Conservation (phyloP, 495 filamentous ascomycete genomes). For the Cladorrhinum samala region DNA sequence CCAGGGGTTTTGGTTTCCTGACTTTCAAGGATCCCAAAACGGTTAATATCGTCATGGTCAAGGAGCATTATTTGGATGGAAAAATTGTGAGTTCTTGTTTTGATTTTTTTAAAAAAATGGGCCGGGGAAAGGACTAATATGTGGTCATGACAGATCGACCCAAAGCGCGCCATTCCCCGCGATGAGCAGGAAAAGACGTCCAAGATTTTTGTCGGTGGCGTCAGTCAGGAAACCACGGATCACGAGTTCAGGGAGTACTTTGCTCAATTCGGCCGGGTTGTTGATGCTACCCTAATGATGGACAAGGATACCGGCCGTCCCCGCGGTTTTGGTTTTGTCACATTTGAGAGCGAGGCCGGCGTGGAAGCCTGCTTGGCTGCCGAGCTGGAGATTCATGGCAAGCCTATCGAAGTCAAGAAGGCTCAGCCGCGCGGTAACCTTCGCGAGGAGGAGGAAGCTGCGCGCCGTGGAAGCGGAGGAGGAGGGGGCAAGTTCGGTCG, state of each 20-base stretch:
- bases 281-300: slow-evolving; percentile 98
- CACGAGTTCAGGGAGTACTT: slow-evolving; percentile 95
- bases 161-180: slow-evolving; percentile 93
- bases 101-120: background rate
- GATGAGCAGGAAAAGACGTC: slow-evolving; percentile 96
- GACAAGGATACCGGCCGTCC: slow-evolving; percentile 97
- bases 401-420: slow-evolving; percentile 96
- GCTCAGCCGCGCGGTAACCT: slow-evolving; percentile 94
- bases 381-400: slow-evolving; percentile 84
- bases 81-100: slow-evolving; percentile 74
- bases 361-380: slow-evolving; percentile 81
- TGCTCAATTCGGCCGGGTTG: slow-evolving; percentile 88
- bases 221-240: slow-evolving; percentile 94
- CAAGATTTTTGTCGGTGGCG: slow-evolving; percentile 97
- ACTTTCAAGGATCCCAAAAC: slow-evolving; percentile 97
- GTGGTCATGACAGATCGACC: slow-evolving; percentile 76
- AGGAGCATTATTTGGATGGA: slow-evolving; percentile 95
- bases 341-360: slow-evolving; percentile 91
- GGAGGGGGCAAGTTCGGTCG: slow-evolving; percentile 44
- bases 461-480: slow-evolving; percentile 47
- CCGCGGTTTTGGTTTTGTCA: slow-evolving; percentile 97
- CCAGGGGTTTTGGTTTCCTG: slow-evolving; percentile 92
- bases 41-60: slow-evolving; percentile 99
- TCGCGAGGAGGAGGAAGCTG: slow-evolving; percentile 80
- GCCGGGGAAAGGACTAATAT: slow-evolving; percentile 11